Percentiles rank a stretch among this genome's conserved stretches.
These are phyloP conservation scores for Amaranthus tricolor DNA, from an alignment of 179 eudicot genomes.

Conservation along the genomic window DNA sequence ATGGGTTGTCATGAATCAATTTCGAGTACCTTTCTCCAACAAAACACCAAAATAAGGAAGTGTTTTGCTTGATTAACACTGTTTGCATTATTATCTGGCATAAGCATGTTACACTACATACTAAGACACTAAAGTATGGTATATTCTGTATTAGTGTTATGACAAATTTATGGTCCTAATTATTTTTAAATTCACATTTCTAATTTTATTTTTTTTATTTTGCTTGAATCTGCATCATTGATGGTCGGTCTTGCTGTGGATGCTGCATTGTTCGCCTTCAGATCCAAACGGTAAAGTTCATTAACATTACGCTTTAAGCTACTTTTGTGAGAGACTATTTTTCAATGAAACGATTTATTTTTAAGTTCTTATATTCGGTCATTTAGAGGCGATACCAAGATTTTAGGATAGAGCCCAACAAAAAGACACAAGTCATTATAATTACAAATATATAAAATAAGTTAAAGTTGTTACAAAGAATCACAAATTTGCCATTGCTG, in stretches of 20 bases:
- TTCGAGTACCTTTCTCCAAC: not conserved
- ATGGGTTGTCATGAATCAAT: not conserved
- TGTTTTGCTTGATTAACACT: conserved; percentile 7
- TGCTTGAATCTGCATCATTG: not conserved
- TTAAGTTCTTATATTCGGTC: no score
- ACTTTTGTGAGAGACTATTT: not conserved
- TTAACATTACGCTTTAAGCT: not conserved
- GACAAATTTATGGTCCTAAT: conserved; percentile 10
- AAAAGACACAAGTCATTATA: no score
- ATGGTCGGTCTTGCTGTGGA: conserved; percentile 25
- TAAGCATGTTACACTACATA: not conserved
- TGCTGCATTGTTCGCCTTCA: conserved; percentile 27
- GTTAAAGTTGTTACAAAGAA: no score
- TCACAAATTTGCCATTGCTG: not conserved
- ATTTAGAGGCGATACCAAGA: no score
- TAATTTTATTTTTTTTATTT: conserved; percentile 15
- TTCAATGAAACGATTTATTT: not conserved
- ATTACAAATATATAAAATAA: no score
- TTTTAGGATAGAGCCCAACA: no score
- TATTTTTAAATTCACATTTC: not conserved
- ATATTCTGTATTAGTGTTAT: conserved; percentile 17
- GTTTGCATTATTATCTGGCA: conserved; percentile 12
- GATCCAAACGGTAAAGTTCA: conserved; percentile 49
- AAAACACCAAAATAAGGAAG: conserved; percentile 1
- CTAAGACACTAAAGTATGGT: not conserved